A percentile compares a stretch with the other conserved stretches of the same genome.
phyloP scores from a whole-genome alignment of 768 basidiomycete genomes.

The Coprinopsis strossmayeri region DNA sequence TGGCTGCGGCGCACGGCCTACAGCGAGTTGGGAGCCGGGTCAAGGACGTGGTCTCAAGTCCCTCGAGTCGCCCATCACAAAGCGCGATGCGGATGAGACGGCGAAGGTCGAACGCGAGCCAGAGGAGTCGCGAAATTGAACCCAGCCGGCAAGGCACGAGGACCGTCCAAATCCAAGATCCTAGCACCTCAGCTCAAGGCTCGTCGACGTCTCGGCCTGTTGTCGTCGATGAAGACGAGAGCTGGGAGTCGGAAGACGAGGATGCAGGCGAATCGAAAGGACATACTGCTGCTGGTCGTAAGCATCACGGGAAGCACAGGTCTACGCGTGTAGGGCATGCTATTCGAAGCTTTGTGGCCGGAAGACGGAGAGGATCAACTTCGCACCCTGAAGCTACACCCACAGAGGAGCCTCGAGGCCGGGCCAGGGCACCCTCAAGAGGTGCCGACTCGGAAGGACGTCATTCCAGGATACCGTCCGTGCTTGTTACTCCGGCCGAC shows the following conservation, averaged over 20 bases:
- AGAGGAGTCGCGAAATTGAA: conserved; percentile 5
- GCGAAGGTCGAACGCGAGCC: conserved; percentile 8
- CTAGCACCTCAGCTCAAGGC: no score
- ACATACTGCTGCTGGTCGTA: neutral
- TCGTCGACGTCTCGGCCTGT: no score
- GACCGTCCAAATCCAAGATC: no score
- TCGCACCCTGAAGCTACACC: no score
- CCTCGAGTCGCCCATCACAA: conserved; percentile 12
- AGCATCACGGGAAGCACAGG: conserved; percentile 7
- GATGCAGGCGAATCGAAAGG: conserved; percentile 10
- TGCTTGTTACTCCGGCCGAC: conserved; percentile 22
- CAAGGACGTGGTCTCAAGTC: conserved; percentile 11
- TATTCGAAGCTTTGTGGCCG: no score
- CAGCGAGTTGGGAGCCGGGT: conserved; percentile 16
- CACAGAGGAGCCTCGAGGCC: no score
- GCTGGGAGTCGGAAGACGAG: conserved; percentile 57
- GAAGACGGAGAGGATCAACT: no score
- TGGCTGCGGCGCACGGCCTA: conserved; percentile 20
- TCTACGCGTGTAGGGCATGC: conserved; percentile 17
- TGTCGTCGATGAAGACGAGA: conserved; percentile 54
- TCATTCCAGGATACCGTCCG: no score
- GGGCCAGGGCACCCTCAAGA: no score
- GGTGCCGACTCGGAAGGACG: no score
- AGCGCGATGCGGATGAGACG: conserved; percentile 11
- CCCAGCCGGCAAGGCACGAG: conserved; percentile 8